Conservation (phyloP, 2,329 filamentous ascomycete species). For the Cryphonectria japonica region DNA sequence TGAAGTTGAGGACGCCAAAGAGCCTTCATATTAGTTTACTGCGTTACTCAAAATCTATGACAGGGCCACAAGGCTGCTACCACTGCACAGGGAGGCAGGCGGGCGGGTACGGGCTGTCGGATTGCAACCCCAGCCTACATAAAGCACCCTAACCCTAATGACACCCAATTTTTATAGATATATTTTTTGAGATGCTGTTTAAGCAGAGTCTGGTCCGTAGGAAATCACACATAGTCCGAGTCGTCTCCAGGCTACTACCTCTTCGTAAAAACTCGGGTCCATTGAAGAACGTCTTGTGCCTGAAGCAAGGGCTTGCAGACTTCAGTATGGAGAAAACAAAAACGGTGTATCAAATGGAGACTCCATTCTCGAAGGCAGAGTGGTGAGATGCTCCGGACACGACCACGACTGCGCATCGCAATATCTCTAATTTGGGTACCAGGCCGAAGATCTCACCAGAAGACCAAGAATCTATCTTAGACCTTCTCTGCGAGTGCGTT, state of each 20-base stretch:
- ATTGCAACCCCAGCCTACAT: not conserved
- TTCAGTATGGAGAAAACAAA: constrained; percentile 57
- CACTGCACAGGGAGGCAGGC: no score
- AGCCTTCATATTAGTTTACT: not conserved
- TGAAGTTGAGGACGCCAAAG: not conserved
- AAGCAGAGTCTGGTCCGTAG: not conserved
- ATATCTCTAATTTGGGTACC: not conserved
- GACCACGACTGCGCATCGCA: not conserved
- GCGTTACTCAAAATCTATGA: not conserved
- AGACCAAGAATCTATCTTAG: constrained; percentile 67
- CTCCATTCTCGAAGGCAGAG: constrained; percentile 62
- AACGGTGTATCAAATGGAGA: constrained; percentile 66
- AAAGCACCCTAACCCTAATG: constrained; percentile 18
- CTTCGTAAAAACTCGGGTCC: not conserved
- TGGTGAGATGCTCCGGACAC: constrained; percentile 52
- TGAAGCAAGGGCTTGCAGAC: not conserved
- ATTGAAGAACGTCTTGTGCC: not conserved
- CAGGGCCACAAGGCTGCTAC: not conserved
- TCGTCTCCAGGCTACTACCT: not conserved
- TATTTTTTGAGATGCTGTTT: not conserved
- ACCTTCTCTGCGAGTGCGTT: constrained; percentile 67
- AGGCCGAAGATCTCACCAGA: constrained; percentile 65
- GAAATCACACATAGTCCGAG: not conserved
- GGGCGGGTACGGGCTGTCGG: not conserved
- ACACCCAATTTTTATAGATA: not conserved